phyloP scores from a whole-genome alignment of 176 grass and related monocot species.

The Poa pratensis region DNA sequence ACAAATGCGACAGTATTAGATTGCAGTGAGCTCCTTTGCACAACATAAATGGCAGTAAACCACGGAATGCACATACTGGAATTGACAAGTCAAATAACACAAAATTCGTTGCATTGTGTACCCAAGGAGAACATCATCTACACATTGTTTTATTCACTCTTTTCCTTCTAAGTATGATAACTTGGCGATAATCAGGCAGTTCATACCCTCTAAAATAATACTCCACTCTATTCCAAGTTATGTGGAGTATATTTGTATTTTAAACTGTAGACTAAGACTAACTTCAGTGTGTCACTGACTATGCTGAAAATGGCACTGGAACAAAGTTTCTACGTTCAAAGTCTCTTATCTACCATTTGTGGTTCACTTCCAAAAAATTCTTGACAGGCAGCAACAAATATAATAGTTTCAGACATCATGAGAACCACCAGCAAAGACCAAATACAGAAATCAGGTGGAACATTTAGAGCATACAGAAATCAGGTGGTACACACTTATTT shows the following conservation, averaged over 20 bases:
- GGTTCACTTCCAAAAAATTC: conserved; percentile 7
- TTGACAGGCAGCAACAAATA: neutral
- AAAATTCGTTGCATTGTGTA: neutral
- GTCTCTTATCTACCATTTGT: neutral
- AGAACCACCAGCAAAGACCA: no score
- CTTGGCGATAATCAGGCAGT: neutral
- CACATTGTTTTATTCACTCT: conserved; percentile 2
- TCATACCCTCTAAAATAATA: conserved; percentile 21
- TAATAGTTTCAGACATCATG: neutral
- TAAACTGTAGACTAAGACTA: neutral
- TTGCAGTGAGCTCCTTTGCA: conserved; percentile 3
- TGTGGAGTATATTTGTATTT: neutral
- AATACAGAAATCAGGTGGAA: no score
- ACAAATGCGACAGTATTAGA: neutral
- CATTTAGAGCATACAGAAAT: no score
- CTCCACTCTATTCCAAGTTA: no score
- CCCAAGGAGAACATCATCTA: conserved; percentile 22
- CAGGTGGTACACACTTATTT: no score
- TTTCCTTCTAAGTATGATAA: conserved; percentile 4
- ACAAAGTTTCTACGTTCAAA: neutral
- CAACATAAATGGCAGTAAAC: conserved; percentile 2
- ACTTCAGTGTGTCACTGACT: neutral
- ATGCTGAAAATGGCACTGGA: neutral
- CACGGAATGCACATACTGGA: neutral
- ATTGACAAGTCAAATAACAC: neutral